Percentiles rank a stretch among this genome's conserved stretches.
Evolutionary conservation across 2,329 filamentous ascomycete species (phyloP).

Genomic region (Fusarium lateritium): DNA sequence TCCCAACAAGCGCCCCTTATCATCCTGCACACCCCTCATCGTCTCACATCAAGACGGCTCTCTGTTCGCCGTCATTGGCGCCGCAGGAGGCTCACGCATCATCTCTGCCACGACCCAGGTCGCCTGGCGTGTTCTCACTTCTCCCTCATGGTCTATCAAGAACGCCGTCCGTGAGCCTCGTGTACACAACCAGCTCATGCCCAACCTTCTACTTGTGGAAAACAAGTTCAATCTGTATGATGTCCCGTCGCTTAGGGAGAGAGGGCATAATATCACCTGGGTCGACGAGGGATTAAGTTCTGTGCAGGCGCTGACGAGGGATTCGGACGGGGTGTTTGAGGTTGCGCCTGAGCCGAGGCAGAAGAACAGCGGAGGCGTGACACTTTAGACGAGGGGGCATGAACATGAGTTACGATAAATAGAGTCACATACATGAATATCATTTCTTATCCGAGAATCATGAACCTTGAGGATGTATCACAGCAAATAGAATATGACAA

Average conservation of each 20-base stretch:
- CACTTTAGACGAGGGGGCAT: slow-evolving; percentile 49
- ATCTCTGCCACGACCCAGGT: slow-evolving; percentile 84
- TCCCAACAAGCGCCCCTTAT: slow-evolving; percentile 85
- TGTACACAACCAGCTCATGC: slow-evolving; percentile 86
- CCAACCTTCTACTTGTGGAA: slow-evolving; percentile 78
- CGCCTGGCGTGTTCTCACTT: slow-evolving; percentile 75
- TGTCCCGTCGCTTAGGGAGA: slow-evolving; percentile 72
- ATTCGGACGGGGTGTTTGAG: slow-evolving; percentile 79
- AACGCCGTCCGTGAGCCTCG: slow-evolving; percentile 77
- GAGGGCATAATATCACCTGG: slow-evolving; percentile 82
- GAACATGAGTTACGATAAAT: not conserved
- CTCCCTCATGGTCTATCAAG: slow-evolving; percentile 72
- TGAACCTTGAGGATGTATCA: not conserved
- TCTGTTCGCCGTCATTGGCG: slow-evolving; percentile 79
- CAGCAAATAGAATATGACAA: not conserved
- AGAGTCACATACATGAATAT: not conserved
- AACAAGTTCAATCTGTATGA: slow-evolving; percentile 74
- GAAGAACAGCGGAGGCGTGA: slow-evolving; percentile 76
- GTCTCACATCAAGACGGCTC: slow-evolving; percentile 73
- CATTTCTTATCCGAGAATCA: not conserved
- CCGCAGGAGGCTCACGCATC: slow-evolving; percentile 87
- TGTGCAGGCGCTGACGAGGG: slow-evolving; percentile 73
- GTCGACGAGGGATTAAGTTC: slow-evolving; percentile 74
- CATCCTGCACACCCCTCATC: slow-evolving; percentile 85
- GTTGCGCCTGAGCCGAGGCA: slow-evolving; percentile 84